Conservation (phyloP, 352 stramenopile species). For the Pythium vanterpoolii region DNA sequence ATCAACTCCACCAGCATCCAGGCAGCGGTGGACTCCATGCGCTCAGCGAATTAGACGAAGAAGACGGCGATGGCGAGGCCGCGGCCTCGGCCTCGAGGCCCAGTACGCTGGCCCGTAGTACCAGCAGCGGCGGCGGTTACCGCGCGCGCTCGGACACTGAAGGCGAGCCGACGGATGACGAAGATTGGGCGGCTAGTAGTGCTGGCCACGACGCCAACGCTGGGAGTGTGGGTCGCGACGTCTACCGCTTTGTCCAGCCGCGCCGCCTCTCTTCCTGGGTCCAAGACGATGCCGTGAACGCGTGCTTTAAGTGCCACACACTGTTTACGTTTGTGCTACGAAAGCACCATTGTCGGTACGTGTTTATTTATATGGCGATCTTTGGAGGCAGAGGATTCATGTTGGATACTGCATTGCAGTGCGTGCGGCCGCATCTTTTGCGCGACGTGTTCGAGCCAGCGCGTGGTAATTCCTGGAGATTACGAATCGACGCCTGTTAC, state of each 20-base stretch:
- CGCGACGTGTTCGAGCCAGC: constrained; percentile 71
- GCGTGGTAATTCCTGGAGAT: constrained; percentile 75
- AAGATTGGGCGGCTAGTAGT: constrained; percentile 57
- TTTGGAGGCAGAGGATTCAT: not conserved
- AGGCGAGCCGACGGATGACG: constrained; percentile 39
- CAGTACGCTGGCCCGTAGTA: not conserved
- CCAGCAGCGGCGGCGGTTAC: not conserved
- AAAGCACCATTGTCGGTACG: constrained; percentile 78
- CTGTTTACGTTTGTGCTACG: constrained; percentile 76
- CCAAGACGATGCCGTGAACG: constrained; percentile 81
- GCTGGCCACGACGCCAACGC: constrained; percentile 16
- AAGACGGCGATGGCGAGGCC: constrained; percentile 10
- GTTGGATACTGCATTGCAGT: constrained; percentile 13
- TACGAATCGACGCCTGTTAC: constrained; percentile 75
- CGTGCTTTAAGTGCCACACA: constrained; percentile 83
- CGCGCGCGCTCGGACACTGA: constrained; percentile 19
- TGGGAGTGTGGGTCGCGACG: constrained; percentile 47
- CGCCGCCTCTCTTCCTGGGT: constrained; percentile 77
- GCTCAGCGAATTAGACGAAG: constrained; percentile 18
- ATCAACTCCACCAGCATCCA: not conserved
- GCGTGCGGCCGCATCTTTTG: constrained; percentile 84
- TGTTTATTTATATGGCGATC: not conserved
- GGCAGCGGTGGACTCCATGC: constrained; percentile 10
- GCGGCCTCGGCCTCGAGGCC: not conserved
- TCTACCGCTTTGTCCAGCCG: constrained; percentile 84